Base-by-base conservation (phyloP, 345 rosid species). In the Clausena lansium region DNA sequence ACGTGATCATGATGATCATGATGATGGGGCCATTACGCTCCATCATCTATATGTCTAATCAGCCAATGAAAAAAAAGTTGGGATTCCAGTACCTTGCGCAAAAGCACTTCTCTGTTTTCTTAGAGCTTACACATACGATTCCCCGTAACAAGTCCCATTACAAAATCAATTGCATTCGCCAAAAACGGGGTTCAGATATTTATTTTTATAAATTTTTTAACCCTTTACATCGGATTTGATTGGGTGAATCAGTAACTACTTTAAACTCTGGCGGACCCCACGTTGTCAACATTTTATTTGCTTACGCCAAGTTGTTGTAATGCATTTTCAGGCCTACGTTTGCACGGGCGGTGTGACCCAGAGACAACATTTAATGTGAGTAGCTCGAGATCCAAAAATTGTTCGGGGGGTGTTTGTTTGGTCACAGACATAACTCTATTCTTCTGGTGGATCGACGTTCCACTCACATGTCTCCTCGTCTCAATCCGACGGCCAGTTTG, bases 321-420 rank as follows among this genome's bases (percentile, higher is more conserved):
- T 24, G 27, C 62, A 32, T 55, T 68, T 3, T 65, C 78, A 74
- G 78, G 76, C 71, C 76, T 50, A 20, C 22, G 45, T 7, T 45
- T 9, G 69, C 69, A 60, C 68, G 57, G 68, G 68, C 47, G 67
- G 38, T 73, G 66, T 15, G 8, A 54, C 64, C 30, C 64, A 10
- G 20, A 39, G 38, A 15, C 15, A 57, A 38, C 81, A 79, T 77
- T 82, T 71, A 82, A 77, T 85, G 82, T 14, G 24, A 10, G 60
- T 5, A 25, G 84, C 84, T 73, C 81, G 79, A 78, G 88, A 83
- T 85, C 83, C 86, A 67, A 85, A 82, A 80, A 63, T 76, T 54
- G 20, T 30, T 27, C 47, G 41, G 1, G 62, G 1, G 38, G 54
- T 1, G 63, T 0, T 32, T 70, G 83, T 78, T 83, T 81, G 86